A percentile compares a stretch with the other conserved stretches of the same genome.
phyloP scores from a whole-genome alignment of 768 basidiomycete genomes.

The Lactarius sp. region DNA sequence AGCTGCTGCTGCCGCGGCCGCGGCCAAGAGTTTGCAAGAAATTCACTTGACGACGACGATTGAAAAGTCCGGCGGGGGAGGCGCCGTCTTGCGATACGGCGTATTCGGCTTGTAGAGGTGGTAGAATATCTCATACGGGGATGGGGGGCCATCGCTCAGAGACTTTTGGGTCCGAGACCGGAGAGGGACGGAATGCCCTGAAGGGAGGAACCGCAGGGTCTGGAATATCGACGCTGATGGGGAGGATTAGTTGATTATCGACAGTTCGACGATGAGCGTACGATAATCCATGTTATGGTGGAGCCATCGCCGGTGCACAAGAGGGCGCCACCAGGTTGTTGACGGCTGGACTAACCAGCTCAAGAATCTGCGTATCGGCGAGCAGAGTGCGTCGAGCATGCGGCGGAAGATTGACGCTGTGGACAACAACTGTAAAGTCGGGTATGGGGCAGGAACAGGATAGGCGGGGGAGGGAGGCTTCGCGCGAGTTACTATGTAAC shows the following conservation, averaged over 20 bases:
- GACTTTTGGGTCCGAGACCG: conserved; percentile 31
- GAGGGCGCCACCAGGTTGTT: conserved; percentile 64
- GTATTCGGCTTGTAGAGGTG: conserved; percentile 91
- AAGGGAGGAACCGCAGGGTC: conserved; percentile 66
- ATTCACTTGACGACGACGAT: conserved; percentile 82
- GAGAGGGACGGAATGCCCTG: conserved; percentile 53
- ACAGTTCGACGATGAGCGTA: conserved; percentile 32
- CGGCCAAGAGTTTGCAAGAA: neutral
- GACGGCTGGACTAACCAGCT: conserved; percentile 30
- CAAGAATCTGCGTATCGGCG: conserved; percentile 33
- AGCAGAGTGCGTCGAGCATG: conserved; percentile 32
- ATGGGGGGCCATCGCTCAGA: conserved; percentile 26
- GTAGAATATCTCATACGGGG: conserved; percentile 81
- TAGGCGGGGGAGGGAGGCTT: conserved; percentile 53
- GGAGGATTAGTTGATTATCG: neutral
- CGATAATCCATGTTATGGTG: conserved; percentile 49
- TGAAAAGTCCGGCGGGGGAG: conserved; percentile 78
- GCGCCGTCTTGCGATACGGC: conserved; percentile 71
- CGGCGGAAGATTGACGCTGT: conserved; percentile 34
- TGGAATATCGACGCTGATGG: conserved; percentile 59
- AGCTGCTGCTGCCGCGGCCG: neutral
- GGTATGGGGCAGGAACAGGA: conserved; percentile 41
- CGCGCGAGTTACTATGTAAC: conserved; percentile 83
- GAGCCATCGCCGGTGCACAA: conserved; percentile 46
- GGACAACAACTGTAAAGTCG: conserved; percentile 21